A percentile compares a stretch with the other conserved stretches of the same genome.
phyloP scores from a whole-genome alignment of 345 rosid species.

The Lepidium didymum region DNA sequence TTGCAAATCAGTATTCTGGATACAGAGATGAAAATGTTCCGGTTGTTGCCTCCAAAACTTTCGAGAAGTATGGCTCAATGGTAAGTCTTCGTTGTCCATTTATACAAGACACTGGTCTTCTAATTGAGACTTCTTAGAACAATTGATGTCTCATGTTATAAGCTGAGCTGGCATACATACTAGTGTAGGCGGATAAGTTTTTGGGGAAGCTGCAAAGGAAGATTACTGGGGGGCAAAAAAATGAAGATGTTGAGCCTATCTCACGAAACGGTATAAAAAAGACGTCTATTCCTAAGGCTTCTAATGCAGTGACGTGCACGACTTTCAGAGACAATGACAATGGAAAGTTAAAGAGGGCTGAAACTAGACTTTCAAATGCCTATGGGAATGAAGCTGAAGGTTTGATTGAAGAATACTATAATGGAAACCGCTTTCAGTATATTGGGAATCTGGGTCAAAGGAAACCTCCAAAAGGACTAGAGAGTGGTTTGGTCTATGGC shows the following conservation, averaged over 20 bases:
- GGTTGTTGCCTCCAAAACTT: slow-evolving; percentile 2
- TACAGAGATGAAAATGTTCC: too few relatives aligned
- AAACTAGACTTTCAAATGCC: slow-evolving; percentile 16
- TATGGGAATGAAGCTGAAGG: slow-evolving; percentile 16
- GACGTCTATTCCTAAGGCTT: slow-evolving; percentile 21
- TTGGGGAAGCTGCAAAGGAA: slow-evolving; percentile 53
- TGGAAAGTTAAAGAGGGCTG: slow-evolving; percentile 8
- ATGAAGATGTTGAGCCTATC: slow-evolving; percentile 22
- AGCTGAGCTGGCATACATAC: slow-evolving; percentile 4
- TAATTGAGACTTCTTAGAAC: background rate
- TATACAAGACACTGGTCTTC: background rate
- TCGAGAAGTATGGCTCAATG: slow-evolving; percentile 40
- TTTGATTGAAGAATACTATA: slow-evolving; percentile 27
- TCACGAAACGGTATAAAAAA: slow-evolving; percentile 16
- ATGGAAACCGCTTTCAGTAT: slow-evolving; percentile 28
- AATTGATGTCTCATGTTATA: background rate
- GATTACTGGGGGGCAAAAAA: slow-evolving; percentile 24
- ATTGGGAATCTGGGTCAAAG: slow-evolving; percentile 19
- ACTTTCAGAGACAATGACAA: slow-evolving; percentile 15
- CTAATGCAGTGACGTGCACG: slow-evolving; percentile 14
- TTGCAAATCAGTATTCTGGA: slow-evolving; percentile 10
- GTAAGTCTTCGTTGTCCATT: slow-evolving; percentile 33
- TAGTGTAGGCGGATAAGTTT: slow-evolving; percentile 56
- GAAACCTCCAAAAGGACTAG: slow-evolving; percentile 23
- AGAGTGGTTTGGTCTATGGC: slow-evolving; percentile 23